phyloP scores from a whole-genome alignment of 2,329 filamentous ascomycete species.

The Fusarium sp. region DNA sequence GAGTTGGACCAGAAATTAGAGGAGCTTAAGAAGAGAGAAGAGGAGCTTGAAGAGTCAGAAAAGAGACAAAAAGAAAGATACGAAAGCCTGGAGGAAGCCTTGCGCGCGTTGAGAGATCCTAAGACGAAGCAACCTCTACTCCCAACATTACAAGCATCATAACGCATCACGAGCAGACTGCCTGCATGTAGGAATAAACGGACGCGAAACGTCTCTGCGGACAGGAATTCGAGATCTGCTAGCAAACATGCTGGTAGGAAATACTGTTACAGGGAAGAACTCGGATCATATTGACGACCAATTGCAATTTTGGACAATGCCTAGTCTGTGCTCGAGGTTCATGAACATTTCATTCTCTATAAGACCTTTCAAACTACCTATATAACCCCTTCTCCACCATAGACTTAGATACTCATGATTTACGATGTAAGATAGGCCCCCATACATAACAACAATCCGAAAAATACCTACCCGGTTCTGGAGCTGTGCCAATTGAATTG shows the following conservation, averaged over 20 bases:
- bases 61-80: slow-evolving; percentile 64
- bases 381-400: slow-evolving; percentile 38
- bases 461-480: slow-evolving; percentile 1
- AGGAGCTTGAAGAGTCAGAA: slow-evolving; percentile 62
- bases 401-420: slow-evolving; percentile 37
- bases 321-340: slow-evolving; percentile 7
- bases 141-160: slow-evolving; percentile 53
- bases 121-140: slow-evolving; percentile 69
- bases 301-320: slow-evolving; percentile 3
- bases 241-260: slow-evolving; percentile 6
- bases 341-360: slow-evolving; percentile 6
- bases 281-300: slow-evolving; percentile 3
- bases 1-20: slow-evolving; percentile 64
- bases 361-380: slow-evolving; percentile 12
- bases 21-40: slow-evolving; percentile 63
- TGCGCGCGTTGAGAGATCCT: slow-evolving; percentile 66
- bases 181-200: background rate
- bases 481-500: slow-evolving; percentile 8
- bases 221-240: background rate
- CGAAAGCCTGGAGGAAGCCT: slow-evolving; percentile 66
- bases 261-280: slow-evolving; percentile 1
- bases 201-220: background rate
- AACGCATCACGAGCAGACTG: background rate
- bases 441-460: slow-evolving; percentile 19
- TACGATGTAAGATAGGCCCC: slow-evolving; percentile 16